Evolutionary conservation across 805 yeast genomes (phyloP), one percentile per base, ranked within the genome.

Genomic region (Kuraishia cidri): DNA sequence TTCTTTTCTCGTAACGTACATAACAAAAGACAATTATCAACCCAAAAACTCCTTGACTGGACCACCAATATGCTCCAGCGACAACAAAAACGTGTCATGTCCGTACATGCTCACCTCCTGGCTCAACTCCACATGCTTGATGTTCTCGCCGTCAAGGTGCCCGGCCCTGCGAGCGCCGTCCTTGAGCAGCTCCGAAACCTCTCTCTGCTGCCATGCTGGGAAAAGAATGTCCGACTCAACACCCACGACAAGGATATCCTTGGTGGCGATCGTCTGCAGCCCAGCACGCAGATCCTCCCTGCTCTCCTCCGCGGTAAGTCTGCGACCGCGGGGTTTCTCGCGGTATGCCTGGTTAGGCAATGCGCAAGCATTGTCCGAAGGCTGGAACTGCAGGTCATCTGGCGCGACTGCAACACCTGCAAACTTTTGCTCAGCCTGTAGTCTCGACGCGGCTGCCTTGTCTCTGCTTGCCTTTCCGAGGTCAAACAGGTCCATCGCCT

Each of bases 401-500:
- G 29, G 33, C 5, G 48, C 31, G 8, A 54, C 34, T 4, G 41
- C 26, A 26, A 52, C 52, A 7, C 56, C 52, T 9, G 45, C 41
- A 43, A 47, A 56, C 13, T 41, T 33, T 6, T 11, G 13, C 29
- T 33, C 36, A 6, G 72, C 59, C 37, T 54, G 59, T 11, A 31
- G 17, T 41, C 81, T 58, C 22, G 64, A 60, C 3, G 42, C 39
- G 1, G 22, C 22, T 1, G 84, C 81, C 33, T 58, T 56, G 1
- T 44, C 27, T 40, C 75, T 55, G 46, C 71, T 72, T 5, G 47
- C 44, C 2, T 35, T 32, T 4, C 95, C 81, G 45, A 88, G 58
- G 50, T 88, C 96, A 56, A 88, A 88, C 48, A 88, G 59, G 53
- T 88, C 97, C 97, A 88, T 88, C 1, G 95, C 95, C 55, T 88